These are phyloP conservation scores for Coniochaeta ligniaria DNA, from an alignment of 2,329 filamentous ascomycete species.

Conservation along the genomic window DNA sequence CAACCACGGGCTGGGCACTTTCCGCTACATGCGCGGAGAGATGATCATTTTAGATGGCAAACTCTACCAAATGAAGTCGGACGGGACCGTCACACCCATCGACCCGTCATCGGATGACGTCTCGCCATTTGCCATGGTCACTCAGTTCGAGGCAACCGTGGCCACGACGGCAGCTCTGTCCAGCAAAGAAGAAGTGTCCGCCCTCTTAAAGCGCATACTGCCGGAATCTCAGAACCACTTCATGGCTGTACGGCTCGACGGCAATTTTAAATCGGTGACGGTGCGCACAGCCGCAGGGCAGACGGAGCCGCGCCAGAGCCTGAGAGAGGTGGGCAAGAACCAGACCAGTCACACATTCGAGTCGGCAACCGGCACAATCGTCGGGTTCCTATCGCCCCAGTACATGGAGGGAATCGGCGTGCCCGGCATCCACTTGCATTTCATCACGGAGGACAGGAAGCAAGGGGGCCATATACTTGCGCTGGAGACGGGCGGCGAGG, in stretches of 20 bases:
- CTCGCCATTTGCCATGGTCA: slow-evolving; percentile 25
- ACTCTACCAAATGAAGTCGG: slow-evolving; percentile 26
- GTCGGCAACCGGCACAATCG: slow-evolving; percentile 10
- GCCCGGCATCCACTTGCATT: slow-evolving; percentile 25
- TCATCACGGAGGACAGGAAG: slow-evolving; percentile 22
- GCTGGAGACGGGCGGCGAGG: slow-evolving; percentile 21
- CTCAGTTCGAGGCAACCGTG: slow-evolving; percentile 19
- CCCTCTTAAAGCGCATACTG: slow-evolving; percentile 14
- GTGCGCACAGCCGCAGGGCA: slow-evolving; percentile 25
- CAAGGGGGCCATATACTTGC: slow-evolving; percentile 23
- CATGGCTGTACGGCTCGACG: slow-evolving; percentile 20
- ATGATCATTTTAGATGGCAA: slow-evolving; percentile 25
- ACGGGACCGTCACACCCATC: slow-evolving; percentile 19
- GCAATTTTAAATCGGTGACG: slow-evolving; percentile 18
- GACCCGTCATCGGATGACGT: slow-evolving; percentile 13
- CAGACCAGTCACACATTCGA: slow-evolving; percentile 21
- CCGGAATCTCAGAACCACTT: slow-evolving; percentile 21
- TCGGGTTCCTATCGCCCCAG: slow-evolving; percentile 23
- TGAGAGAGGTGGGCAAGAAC: slow-evolving; percentile 18
- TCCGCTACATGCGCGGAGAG: slow-evolving; percentile 24
- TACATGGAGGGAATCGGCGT: slow-evolving; percentile 26
- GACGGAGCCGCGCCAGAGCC: slow-evolving; percentile 15
- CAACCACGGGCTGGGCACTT: slow-evolving; percentile 27
- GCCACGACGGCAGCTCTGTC: slow-evolving; percentile 10
- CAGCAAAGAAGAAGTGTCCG: slow-evolving; percentile 19